Conservation (phyloP, 2,329 filamentous ascomycete genomes). For the Aspergillus tubingensis region DNA sequence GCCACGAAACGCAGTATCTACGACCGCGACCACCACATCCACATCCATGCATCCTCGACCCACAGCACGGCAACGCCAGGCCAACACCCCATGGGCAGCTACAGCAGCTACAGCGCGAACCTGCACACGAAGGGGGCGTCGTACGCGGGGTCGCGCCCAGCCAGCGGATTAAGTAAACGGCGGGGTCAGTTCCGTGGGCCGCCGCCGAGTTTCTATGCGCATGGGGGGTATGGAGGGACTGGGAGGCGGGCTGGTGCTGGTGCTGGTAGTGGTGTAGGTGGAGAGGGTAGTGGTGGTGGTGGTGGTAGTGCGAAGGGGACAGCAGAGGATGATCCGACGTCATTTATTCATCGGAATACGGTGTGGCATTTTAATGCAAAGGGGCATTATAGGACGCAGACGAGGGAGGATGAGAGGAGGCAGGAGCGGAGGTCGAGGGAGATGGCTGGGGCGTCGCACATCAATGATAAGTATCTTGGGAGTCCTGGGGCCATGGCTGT, state of each 20-base stretch:
- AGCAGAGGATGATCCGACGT: constrained; percentile 35
- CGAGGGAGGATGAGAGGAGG: constrained; percentile 59
- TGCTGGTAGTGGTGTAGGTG: not conserved
- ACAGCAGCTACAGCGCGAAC: constrained; percentile 51
- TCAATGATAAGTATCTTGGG: constrained; percentile 27
- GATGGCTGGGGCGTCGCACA: constrained; percentile 34
- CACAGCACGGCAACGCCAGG: constrained; percentile 33
- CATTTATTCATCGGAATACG: constrained; percentile 49
- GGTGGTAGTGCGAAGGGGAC: constrained; percentile 15
- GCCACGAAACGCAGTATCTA: constrained; percentile 75
- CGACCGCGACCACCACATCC: constrained; percentile 62
- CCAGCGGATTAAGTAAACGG: constrained; percentile 77
- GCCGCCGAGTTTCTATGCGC: constrained; percentile 83
- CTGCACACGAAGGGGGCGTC: constrained; percentile 38
- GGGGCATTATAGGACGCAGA: constrained; percentile 73
- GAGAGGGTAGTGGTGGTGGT: constrained; percentile 7
- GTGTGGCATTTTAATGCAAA: constrained; percentile 77
- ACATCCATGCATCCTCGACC: constrained; percentile 32
- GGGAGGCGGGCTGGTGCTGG: constrained; percentile 11
- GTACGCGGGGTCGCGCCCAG: constrained; percentile 64
- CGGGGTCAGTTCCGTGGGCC: constrained; percentile 78
- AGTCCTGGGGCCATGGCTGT: constrained; percentile 31
- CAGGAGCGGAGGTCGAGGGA: constrained; percentile 44
- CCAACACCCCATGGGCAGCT: constrained; percentile 53
- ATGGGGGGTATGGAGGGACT: constrained; percentile 70